phyloP scores from a whole-genome alignment of 306 rosid species.

The Gynostemma pentaphyllum region DNA sequence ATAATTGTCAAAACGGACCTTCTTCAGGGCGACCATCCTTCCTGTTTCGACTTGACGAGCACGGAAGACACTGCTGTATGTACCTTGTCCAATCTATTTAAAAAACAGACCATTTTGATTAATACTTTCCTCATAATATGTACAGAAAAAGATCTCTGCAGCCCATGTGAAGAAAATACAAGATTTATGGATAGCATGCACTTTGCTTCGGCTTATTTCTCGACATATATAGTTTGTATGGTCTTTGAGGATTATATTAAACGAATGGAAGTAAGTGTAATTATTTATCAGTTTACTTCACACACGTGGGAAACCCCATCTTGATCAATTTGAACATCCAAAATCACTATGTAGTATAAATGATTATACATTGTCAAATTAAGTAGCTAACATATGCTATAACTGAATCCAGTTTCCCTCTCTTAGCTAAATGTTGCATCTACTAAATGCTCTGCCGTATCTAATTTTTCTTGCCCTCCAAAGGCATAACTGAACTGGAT shows the following conservation, averaged over 20 bases:
- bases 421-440: not conserved
- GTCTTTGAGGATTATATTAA: too few species aligned
- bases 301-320: too few species aligned
- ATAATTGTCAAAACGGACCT: slow-evolving; percentile 81
- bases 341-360: too few species aligned
- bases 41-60: slow-evolving; percentile 83
- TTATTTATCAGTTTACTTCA: too few species aligned
- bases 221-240: too few species aligned
- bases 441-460: not conserved
- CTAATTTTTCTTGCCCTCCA: not conserved
- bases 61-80: slow-evolving; percentile 90
- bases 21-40: slow-evolving; percentile 77
- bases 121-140: not conserved
- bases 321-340: not conserved
- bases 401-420: not conserved
- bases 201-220: too few species aligned
- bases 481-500: not conserved
- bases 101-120: not conserved
- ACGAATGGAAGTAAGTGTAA: too few species aligned
- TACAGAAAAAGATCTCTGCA: not conserved
- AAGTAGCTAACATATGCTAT: not conserved
- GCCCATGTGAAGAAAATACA: not conserved
- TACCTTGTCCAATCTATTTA: slow-evolving; percentile 90
- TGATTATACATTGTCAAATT: not conserved
- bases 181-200: not conserved